Conservation (phyloP, 1,139 yeast species). For the Kodamaea plutei region DNA sequence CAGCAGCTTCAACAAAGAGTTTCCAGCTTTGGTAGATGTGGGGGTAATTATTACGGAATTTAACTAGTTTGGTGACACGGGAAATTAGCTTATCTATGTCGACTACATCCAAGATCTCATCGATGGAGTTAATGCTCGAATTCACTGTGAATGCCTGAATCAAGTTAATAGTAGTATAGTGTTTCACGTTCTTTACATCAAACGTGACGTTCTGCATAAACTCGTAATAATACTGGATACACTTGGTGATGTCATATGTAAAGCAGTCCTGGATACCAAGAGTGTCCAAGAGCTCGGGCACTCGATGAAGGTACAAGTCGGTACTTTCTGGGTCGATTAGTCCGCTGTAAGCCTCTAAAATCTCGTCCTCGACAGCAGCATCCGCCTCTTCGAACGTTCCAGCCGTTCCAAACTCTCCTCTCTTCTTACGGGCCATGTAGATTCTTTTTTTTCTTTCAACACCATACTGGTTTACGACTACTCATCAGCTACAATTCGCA, state of each 20-base stretch:
- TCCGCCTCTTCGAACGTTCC: slow-evolving; percentile 16
- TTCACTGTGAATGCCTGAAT: slow-evolving; percentile 31
- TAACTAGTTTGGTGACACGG: slow-evolving; percentile 26
- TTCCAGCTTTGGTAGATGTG: slow-evolving; percentile 33
- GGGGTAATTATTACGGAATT: slow-evolving; percentile 31
- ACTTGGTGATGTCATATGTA: slow-evolving; percentile 27
- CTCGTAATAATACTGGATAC: slow-evolving; percentile 36
- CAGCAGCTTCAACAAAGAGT: slow-evolving; percentile 27
- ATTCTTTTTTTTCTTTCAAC: no score
- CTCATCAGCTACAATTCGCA: no score
- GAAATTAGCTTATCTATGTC: slow-evolving; percentile 39
- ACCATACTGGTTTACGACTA: no score
- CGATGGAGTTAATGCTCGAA: slow-evolving; percentile 12
- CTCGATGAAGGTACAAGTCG: slow-evolving; percentile 28
- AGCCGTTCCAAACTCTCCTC: no score
- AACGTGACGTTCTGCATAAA: slow-evolving; percentile 13
- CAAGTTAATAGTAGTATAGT: slow-evolving; percentile 25
- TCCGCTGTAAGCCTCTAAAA: slow-evolving; percentile 26
- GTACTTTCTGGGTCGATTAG: slow-evolving; percentile 20
- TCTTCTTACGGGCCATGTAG: no score
- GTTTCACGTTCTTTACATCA: slow-evolving; percentile 16
- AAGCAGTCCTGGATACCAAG: slow-evolving; percentile 33
- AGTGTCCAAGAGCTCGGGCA: slow-evolving; percentile 22
- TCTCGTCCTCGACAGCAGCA: slow-evolving; percentile 29
- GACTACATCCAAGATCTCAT: slow-evolving; percentile 33